Conservation (phyloP, 192 early-diverging fungal genomes). For the Umbelopsis isabellina region DNA sequence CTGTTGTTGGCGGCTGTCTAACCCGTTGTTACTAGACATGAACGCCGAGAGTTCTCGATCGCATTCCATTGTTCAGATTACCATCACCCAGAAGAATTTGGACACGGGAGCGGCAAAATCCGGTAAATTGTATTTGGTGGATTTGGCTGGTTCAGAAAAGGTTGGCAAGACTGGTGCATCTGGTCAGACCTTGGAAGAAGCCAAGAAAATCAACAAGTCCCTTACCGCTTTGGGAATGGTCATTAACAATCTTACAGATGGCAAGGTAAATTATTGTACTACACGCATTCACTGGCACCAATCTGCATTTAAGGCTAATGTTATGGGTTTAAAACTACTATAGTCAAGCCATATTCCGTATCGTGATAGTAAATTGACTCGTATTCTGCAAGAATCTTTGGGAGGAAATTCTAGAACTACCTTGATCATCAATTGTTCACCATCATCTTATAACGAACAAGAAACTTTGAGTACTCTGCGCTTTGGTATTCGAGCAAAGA, state of each 20-base stretch:
- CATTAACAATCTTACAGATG: constrained; percentile 97
- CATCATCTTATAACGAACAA: constrained; percentile 94
- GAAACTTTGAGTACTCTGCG: constrained; percentile 94
- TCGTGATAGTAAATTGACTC: constrained; percentile 97
- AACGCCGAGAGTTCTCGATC: constrained; percentile 97
- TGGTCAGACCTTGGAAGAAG: constrained; percentile 98
- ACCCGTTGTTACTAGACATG: constrained; percentile 70
- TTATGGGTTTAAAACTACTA: background rate
- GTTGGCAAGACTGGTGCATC: constrained; percentile 96
- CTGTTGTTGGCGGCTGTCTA: background rate
- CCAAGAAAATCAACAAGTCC: constrained; percentile 99
- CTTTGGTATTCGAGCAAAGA: constrained; percentile 98
- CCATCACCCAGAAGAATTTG: constrained; percentile 93
- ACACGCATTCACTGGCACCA: background rate
- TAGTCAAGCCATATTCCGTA: constrained; percentile 97
- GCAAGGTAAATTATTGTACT: constrained; percentile 69
- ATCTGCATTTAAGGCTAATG: background rate
- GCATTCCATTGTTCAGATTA: constrained; percentile 97
- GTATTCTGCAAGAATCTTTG: constrained; percentile 98
- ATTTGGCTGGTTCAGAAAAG: constrained; percentile 99
- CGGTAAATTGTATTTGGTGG: constrained; percentile 92
- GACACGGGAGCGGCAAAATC: constrained; percentile 82
- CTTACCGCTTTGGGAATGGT: constrained; percentile 98
- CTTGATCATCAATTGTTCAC: constrained; percentile 97
- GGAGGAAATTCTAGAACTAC: constrained; percentile 99